phyloP scores from a whole-genome alignment of 331 rosid species.

The Cydonia oblonga region DNA sequence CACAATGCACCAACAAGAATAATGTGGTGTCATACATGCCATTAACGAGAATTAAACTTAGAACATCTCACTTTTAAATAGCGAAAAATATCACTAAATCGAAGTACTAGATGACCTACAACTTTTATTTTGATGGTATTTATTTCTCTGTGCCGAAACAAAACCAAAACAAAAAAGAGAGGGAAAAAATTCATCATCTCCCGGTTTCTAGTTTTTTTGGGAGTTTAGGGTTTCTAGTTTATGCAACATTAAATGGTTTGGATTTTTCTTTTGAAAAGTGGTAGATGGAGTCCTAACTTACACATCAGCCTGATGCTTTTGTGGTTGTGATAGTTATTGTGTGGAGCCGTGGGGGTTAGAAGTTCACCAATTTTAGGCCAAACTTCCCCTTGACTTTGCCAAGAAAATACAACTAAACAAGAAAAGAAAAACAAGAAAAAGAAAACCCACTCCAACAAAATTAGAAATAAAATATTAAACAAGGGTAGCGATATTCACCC shows the following conservation, averaged over 20 bases:
- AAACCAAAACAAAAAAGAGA: not conserved
- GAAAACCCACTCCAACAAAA: not conserved
- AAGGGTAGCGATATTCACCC: not conserved
- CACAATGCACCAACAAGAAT: not conserved
- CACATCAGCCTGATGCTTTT: not conserved
- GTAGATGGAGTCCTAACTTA: no score
- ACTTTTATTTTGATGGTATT: no score
- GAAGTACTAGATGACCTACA: not conserved
- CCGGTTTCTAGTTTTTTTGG: not conserved
- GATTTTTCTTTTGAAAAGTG: no score
- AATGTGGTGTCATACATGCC: rapidly evolving
- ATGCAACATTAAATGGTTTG: no score
- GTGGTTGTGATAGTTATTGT: not conserved
- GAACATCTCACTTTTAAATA: not conserved
- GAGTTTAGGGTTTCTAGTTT: not conserved
- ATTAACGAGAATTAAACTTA: not conserved
- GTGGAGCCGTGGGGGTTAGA: not conserved
- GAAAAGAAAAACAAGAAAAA: no score
- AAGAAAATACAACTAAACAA: not conserved
- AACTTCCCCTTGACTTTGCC: not conserved
- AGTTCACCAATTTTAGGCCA: conserved; percentile 2
- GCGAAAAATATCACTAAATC: rapidly evolving
- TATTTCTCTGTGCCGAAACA: not conserved
- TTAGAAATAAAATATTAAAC: not conserved
- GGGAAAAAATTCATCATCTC: not conserved